Conservation (phyloP, 2,329 filamentous ascomycete species). For the Colletotrichum sp. region DNA sequence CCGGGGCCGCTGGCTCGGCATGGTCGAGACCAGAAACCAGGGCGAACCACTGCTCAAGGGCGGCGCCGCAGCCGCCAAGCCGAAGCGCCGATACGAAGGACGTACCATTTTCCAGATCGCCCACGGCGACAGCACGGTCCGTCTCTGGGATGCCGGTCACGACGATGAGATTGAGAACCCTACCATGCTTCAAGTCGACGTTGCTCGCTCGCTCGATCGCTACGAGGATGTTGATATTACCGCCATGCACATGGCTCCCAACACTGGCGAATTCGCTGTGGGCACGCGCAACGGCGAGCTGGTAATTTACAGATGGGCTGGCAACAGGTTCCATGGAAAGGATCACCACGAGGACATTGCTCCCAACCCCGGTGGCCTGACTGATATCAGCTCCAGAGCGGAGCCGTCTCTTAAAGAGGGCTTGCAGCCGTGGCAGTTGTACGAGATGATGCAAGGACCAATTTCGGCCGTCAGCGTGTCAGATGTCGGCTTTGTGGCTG, state of each 20-base stretch:
- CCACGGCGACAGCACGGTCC: constrained; percentile 89
- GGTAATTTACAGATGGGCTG: constrained; percentile 86
- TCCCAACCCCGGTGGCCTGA: constrained; percentile 72
- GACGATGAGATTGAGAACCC: constrained; percentile 93
- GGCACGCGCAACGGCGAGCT: constrained; percentile 86
- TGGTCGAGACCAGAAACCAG: constrained; percentile 82
- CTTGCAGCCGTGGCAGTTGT: constrained; percentile 77
- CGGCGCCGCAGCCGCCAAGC: constrained; percentile 74
- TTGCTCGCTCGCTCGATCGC: constrained; percentile 82
- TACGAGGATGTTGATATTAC: constrained; percentile 79
- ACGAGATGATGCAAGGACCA: constrained; percentile 83
- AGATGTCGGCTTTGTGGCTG: constrained; percentile 91
- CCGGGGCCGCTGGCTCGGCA: constrained; percentile 83
- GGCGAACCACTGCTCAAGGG: constrained; percentile 82
- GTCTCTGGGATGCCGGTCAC: constrained; percentile 91
- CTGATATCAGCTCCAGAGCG: constrained; percentile 74
- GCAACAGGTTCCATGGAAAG: constrained; percentile 74
- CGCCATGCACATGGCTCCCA: constrained; percentile 79
- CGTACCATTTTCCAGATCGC: constrained; percentile 86
- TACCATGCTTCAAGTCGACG: constrained; percentile 81
- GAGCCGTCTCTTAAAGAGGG: constrained; percentile 80
- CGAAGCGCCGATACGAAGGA: constrained; percentile 78
- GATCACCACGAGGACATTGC: constrained; percentile 54
- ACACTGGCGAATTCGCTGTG: constrained; percentile 83
- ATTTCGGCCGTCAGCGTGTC: constrained; percentile 83